Percentiles rank a stretch among this genome's conserved stretches.
These are phyloP conservation scores for Fusarium globosum DNA, from an alignment of 2,329 filamentous ascomycete species.

Conservation along the genomic window DNA sequence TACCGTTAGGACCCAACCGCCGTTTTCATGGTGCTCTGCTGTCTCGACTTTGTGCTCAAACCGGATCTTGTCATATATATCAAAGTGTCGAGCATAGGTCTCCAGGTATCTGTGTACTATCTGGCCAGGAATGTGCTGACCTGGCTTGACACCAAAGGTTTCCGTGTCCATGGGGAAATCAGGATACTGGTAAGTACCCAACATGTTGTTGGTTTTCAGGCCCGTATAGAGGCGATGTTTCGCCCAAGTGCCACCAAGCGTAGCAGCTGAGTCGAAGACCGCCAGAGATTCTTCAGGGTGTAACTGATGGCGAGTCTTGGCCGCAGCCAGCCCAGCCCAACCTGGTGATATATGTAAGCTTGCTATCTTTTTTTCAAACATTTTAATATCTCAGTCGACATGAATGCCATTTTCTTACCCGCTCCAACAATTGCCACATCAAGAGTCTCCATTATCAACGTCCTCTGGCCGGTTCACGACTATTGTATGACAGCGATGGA, in stretches of 20 bases:
- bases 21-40: slow-evolving; percentile 55
- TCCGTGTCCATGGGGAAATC: slow-evolving; percentile 76
- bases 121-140: slow-evolving; percentile 60
- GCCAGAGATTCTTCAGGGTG: slow-evolving; percentile 67
- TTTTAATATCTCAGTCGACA: neutral
- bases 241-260: slow-evolving; percentile 77
- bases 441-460: slow-evolving; percentile 53
- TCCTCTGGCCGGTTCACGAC: neutral
- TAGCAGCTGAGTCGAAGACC: slow-evolving; percentile 67
- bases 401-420: slow-evolving; percentile 54
- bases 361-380: neutral
- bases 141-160: slow-evolving; percentile 59
- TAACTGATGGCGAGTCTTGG: slow-evolving; percentile 70
- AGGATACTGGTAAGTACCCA: slow-evolving; percentile 78
- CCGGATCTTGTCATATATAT: slow-evolving; percentile 54
- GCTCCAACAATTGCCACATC: slow-evolving; percentile 64
- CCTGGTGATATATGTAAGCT: slow-evolving; percentile 33
- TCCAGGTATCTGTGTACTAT: slow-evolving; percentile 61
- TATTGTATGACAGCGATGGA: neutral
- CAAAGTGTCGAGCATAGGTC: slow-evolving; percentile 57
- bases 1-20: slow-evolving; percentile 53
- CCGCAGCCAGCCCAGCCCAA: slow-evolving; percentile 66
- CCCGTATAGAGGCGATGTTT: slow-evolving; percentile 73
- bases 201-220: slow-evolving; percentile 78
- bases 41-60: slow-evolving; percentile 53